These are phyloP conservation scores for Wakefieldia striispora DNA, from an alignment of 768 basidiomycete species.

Conservation along the genomic window DNA sequence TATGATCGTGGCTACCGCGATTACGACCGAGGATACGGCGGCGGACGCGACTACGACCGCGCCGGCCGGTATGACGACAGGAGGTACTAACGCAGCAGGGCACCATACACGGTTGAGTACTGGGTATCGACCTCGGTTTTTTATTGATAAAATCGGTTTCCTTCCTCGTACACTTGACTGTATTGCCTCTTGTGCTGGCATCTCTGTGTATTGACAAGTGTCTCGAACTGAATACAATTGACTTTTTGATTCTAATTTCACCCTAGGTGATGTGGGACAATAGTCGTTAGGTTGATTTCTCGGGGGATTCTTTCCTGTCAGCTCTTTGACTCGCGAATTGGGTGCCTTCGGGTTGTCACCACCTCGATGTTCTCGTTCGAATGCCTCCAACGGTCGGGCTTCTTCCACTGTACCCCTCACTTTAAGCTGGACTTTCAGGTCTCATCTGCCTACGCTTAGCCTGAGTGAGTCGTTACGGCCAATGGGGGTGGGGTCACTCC, in stretches of 20 bases:
- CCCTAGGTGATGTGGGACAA: too few relatives aligned
- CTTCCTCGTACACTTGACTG: neutral
- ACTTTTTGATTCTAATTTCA: neutral
- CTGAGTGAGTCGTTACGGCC: too few relatives aligned
- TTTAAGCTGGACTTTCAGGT: too few relatives aligned
- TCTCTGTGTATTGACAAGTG: constrained; percentile 21
- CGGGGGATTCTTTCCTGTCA: too few relatives aligned
- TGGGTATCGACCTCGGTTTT: neutral
- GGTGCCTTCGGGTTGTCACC: too few relatives aligned
- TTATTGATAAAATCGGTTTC: neutral
- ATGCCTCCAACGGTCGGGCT: too few relatives aligned
- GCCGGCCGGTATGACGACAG: constrained; percentile 42
- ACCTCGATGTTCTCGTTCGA: too few relatives aligned
- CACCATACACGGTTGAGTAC: constrained; percentile 2
- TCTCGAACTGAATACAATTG: constrained; percentile 20
- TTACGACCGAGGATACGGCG: constrained; percentile 36
- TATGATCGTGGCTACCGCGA: constrained; percentile 32
- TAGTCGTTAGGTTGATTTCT: too few relatives aligned
- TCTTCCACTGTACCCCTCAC: too few relatives aligned
- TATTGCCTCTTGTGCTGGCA: constrained; percentile 1
- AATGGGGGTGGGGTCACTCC: too few relatives aligned
- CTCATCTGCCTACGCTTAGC: too few relatives aligned
- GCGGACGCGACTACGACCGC: constrained; percentile 40
- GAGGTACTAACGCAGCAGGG: constrained; percentile 34
- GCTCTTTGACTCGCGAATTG: too few relatives aligned